Evolutionary conservation across 805 yeast genomes (phyloP).

Genomic region (Diddensiella santjacobensis): DNA sequence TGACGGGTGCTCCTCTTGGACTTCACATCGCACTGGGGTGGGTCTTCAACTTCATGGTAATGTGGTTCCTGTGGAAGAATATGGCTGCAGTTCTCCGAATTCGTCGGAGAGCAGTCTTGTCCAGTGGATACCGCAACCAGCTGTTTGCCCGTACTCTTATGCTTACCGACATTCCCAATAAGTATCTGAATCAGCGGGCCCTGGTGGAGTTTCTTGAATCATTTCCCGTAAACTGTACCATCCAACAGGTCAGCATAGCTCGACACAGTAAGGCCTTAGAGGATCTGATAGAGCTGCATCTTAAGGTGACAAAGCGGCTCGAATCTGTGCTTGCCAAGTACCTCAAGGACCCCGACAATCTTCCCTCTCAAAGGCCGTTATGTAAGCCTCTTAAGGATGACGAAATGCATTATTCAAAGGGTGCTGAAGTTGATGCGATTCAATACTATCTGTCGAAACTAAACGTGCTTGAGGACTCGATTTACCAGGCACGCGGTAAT

Average conservation of each 20-base stretch:
- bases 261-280: constrained; percentile 28
- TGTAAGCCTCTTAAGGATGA: constrained; percentile 22
- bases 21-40: constrained; percentile 36
- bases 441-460: constrained; percentile 22
- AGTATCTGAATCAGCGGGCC: constrained; percentile 26
- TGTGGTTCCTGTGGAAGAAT: constrained; percentile 29
- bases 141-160: constrained; percentile 32
- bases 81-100: constrained; percentile 26
- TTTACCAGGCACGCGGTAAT: constrained; percentile 27
- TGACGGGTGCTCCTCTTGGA: constrained; percentile 30
- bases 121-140: constrained; percentile 24
- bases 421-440: constrained; percentile 28
- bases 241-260: constrained; percentile 30
- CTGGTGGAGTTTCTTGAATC: constrained; percentile 18
- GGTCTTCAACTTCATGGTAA: constrained; percentile 27
- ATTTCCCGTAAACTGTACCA: constrained; percentile 6
- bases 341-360: constrained; percentile 23
- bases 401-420: constrained; percentile 1
- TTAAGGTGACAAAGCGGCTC: constrained; percentile 21
- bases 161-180: constrained; percentile 31
- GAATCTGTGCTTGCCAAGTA: constrained; percentile 31
- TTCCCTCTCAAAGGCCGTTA: constrained; percentile 25
- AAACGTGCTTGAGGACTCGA: constrained; percentile 21
- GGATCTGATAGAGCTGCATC: constrained; percentile 26
- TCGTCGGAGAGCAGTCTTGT: constrained; percentile 23